A percentile compares a stretch with the other conserved stretches of the same genome.
These are phyloP conservation scores for Tolypocladium album DNA, from an alignment of 2,329 filamentous ascomycete species.

Conservation along the genomic window DNA sequence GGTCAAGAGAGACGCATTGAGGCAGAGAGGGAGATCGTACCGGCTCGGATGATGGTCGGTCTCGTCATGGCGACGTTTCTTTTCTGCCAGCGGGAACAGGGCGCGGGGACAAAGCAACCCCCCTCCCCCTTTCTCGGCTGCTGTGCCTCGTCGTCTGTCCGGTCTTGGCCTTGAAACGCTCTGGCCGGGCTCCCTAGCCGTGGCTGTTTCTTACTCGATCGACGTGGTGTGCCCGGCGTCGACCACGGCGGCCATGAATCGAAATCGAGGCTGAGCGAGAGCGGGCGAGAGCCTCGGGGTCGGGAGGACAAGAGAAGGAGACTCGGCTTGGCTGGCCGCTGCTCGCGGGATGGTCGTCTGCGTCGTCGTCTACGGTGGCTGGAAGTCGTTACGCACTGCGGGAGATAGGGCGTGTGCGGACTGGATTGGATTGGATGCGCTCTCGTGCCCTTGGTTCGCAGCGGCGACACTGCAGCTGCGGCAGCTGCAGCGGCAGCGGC, in stretches of 20 bases:
- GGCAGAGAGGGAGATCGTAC: conserved; percentile 29
- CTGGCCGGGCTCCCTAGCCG: neutral
- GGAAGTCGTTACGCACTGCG: neutral
- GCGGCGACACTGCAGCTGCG: neutral
- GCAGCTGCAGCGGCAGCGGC: neutral
- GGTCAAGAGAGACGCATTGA: conserved; percentile 8
- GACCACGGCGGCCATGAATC: neutral
- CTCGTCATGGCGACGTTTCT: conserved; percentile 37
- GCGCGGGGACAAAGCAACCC: neutral
- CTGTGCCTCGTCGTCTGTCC: neutral
- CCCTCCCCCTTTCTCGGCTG: neutral
- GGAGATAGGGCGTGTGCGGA: neutral
- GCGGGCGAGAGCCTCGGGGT: neutral
- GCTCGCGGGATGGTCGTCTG: neutral
- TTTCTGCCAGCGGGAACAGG: neutral
- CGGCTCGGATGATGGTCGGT: conserved; percentile 49
- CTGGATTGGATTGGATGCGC: neutral
- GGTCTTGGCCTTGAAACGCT: neutral
- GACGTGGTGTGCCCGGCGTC: neutral
- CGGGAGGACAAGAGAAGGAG: neutral
- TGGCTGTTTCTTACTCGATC: neutral
- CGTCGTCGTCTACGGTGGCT: neutral
- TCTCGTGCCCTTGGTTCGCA: neutral
- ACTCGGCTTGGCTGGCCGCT: neutral
- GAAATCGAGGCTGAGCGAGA: neutral